Conservation (phyloP, 179 eudicot species). For the Gypsophila paniculata region DNA sequence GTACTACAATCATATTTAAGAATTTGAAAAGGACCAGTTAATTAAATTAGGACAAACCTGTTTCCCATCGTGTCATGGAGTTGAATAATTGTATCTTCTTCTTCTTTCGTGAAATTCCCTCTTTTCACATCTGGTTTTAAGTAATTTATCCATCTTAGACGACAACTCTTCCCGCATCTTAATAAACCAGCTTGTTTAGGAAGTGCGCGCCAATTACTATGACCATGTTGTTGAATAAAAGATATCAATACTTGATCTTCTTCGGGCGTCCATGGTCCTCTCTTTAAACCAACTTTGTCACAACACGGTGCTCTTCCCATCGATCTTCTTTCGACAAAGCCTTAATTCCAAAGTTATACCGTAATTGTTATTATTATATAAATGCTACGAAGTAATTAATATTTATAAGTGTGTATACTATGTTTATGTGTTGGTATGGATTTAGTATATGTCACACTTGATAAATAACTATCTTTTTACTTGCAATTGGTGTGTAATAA, state of each 20-base stretch:
- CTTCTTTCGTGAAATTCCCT: constrained; percentile 36
- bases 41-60: constrained; percentile 17
- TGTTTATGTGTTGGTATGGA: no score
- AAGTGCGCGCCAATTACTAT: constrained; percentile 76
- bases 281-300: constrained; percentile 73
- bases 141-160: constrained; percentile 35
- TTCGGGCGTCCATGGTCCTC: constrained; percentile 76
- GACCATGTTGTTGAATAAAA: constrained; percentile 54
- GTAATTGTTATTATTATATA: no score
- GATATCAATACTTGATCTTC: constrained; percentile 61
- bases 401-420: no score
- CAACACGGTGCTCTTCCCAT: constrained; percentile 88
- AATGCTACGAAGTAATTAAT: no score
- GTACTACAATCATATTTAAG: no score
- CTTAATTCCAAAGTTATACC: not conserved
- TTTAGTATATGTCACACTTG: constrained; percentile 5
- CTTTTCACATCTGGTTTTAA: constrained; percentile 36
- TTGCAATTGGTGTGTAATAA: constrained; percentile 1
- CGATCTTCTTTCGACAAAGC: no score
- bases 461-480: no score
- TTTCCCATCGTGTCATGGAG: constrained; percentile 39
- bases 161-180: constrained; percentile 37
- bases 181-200: constrained; percentile 71
- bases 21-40: no score
- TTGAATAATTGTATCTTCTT: constrained; percentile 36